A percentile compares a stretch with the other conserved stretches of the same genome.
phyloP scores from a whole-genome alignment of 371 early-diverging fungal species.

The Chytridium lagenaria region DNA sequence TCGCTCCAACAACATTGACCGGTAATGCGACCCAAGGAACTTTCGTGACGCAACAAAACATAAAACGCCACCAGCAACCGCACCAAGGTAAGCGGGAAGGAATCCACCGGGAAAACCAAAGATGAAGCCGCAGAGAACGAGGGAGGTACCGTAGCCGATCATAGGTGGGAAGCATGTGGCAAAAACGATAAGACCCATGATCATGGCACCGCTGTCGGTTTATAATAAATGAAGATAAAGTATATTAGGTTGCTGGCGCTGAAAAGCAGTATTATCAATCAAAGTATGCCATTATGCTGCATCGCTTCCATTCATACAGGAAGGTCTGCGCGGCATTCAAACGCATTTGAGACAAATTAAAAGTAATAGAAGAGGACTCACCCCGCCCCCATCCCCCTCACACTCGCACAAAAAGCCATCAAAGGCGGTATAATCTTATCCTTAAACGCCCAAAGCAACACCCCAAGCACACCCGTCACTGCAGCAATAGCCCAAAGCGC shows the following conservation, averaged over 20 bases:
- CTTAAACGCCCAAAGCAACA: conserved; percentile 12
- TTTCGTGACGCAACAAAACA: conserved; percentile 67
- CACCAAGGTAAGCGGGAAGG: conserved; percentile 64
- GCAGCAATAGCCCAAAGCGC: conserved; percentile 26
- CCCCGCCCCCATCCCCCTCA: conserved; percentile 27
- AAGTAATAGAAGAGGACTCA: not conserved
- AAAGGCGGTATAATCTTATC: conserved; percentile 22
- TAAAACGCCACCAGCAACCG: conserved; percentile 61
- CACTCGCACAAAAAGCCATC: conserved; percentile 20
- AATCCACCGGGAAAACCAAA: conserved; percentile 63
- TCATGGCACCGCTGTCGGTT: conserved; percentile 21
- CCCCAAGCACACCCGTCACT: not conserved
- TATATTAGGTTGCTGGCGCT: too few relatives aligned
- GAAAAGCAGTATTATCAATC: too few relatives aligned
- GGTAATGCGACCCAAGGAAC: conserved; percentile 60
- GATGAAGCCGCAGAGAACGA: conserved; percentile 70
- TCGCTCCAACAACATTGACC: not conserved
- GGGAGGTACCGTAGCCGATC: conserved; percentile 69
- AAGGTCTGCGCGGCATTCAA: too few relatives aligned
- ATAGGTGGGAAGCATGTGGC: conserved; percentile 71
- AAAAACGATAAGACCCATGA: conserved; percentile 41
- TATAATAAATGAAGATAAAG: not conserved
- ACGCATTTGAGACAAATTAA: too few relatives aligned
- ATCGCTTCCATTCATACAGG: too few relatives aligned
- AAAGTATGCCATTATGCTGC: too few relatives aligned